Base-by-base conservation (phyloP, 2,329 filamentous ascomycete species). In the Aspergillus vadensis region DNA sequence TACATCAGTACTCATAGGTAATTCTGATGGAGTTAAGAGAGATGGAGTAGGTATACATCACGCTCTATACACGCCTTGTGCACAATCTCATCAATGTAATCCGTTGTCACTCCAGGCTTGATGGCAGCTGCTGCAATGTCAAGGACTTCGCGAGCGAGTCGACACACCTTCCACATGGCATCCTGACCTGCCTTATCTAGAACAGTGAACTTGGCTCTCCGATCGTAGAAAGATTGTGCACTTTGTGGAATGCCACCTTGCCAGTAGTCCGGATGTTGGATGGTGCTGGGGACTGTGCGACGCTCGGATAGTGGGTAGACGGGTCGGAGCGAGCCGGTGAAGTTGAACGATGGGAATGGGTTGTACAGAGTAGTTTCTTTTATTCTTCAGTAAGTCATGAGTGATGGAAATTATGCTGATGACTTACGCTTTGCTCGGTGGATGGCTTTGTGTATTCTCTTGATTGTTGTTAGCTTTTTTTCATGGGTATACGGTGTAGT, bases 31-130 rank as follows among this genome's bases (percentile, higher is more conserved):
- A n/a, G n/a, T n/a, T n/a, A n/a, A n/a, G n/a, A n/a, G n/a, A n/a
- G n/a, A n/a, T n/a, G n/a, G n/a, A n/a, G n/a, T n/a, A n/a, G n/a
- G n/a, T n/a, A 30, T 77, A 96, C 92, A 30, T 67, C 56, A 77
- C 93, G 85, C 78, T 96, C 92, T 67, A 97, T 81, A 71, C 91
- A 96, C 53, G 92, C 93, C 65, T 95, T 91, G 81, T 97, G 93
- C 49, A 95, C 92, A 64, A 97, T 81, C 76, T 93, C 89, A 72
- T 97, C 93, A 58, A 97, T 90, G 69, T 93, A 88, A 72, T 97
- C 92, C 2, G 93, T 97, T 7, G 92, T 96, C 32, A 97, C 87
- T 47, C 93, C 93, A 12, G 93, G 93, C 71, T 86, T 88, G 39
- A 89, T 81, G 27, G 87, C 92, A 4, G 88, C 87, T 0, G 91